A percentile compares a stretch with the other conserved stretches of the same genome.
phyloP scores from a whole-genome alignment of 176 grass and related monocot species.

The Metroxylon sagu region DNA sequence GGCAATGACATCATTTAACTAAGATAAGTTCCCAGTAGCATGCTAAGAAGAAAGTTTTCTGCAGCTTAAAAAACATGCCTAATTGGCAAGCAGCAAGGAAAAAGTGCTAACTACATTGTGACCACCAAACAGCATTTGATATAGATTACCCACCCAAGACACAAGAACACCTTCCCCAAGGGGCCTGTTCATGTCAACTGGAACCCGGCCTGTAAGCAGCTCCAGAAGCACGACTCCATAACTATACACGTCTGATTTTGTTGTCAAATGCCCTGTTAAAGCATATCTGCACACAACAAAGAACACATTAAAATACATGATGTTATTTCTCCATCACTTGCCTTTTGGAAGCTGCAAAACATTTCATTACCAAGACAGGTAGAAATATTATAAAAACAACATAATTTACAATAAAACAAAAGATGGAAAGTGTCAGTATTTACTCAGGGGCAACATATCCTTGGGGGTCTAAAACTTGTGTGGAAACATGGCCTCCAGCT shows the following conservation, averaged over 20 bases:
- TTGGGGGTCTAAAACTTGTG: constrained; percentile 84
- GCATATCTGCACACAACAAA: constrained; percentile 57
- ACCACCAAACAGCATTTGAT: no score
- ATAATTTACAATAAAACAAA: background rate
- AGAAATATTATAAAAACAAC: background rate
- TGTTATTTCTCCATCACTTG: background rate
- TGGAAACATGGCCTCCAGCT: constrained; percentile 94
- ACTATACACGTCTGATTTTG: constrained; percentile 98
- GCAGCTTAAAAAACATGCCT: no score
- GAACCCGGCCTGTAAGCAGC: constrained; percentile 87
- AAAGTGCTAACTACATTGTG: no score
- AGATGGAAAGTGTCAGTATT: constrained; percentile 14
- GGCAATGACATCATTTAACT: no score
- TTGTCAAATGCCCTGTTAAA: constrained; percentile 89
- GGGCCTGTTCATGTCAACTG: constrained; percentile 88
- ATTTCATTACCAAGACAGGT: background rate
- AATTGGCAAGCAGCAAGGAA: no score
- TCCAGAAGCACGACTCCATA: constrained; percentile 94
- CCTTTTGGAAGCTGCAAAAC: background rate
- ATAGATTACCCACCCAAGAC: constrained; percentile 53
- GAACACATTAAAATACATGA: constrained; percentile 17
- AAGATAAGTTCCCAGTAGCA: no score
- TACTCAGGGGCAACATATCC: constrained; percentile 99
- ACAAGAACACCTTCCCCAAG: constrained; percentile 86
- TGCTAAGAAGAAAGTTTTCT: no score